phyloP scores from a whole-genome alignment of 441 rosid species.

The Euphorbia corollata region DNA sequence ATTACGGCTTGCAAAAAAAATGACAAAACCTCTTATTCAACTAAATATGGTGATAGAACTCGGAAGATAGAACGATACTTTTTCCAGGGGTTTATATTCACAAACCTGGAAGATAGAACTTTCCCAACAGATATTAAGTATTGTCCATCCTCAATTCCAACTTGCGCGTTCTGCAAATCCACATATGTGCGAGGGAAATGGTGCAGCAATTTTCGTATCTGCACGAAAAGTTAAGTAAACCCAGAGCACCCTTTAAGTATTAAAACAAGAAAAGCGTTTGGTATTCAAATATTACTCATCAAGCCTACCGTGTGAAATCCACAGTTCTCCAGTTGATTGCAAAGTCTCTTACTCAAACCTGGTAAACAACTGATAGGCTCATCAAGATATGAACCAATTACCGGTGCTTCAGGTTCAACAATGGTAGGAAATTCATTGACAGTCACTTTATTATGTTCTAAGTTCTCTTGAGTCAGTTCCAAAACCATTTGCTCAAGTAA shows the following conservation, averaged over 20 bases:
- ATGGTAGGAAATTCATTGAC: constrained; percentile 22
- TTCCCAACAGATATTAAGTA: constrained; percentile 82
- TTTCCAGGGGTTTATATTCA: not conserved
- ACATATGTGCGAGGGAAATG: constrained; percentile 29
- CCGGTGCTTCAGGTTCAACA: constrained; percentile 19
- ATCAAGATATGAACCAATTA: constrained; percentile 40
- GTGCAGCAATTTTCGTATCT: constrained; percentile 71
- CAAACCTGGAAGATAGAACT: constrained; percentile 73
- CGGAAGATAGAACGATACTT: no score
- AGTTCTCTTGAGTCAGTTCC: constrained; percentile 34
- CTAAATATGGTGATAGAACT: not conserved
- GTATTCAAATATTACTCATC: constrained; percentile 14
- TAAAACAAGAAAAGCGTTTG: constrained; percentile 10
- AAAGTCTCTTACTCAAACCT: constrained; percentile 62
- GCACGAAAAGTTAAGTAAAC: constrained; percentile 22
- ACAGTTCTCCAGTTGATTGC: constrained; percentile 51
- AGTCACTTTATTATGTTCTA: constrained; percentile 24
- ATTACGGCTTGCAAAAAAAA: not conserved
- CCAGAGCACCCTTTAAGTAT: constrained; percentile 16
- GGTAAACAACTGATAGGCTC: constrained; percentile 48
- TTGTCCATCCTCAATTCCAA: constrained; percentile 79
- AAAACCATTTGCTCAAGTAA: constrained; percentile 25
- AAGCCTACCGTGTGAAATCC: constrained; percentile 80
- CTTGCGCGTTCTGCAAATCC: constrained; percentile 76
- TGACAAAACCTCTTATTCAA: not conserved